Conservation (phyloP, 352 stramenopile genomes). For the Pythium plurisporium region DNA sequence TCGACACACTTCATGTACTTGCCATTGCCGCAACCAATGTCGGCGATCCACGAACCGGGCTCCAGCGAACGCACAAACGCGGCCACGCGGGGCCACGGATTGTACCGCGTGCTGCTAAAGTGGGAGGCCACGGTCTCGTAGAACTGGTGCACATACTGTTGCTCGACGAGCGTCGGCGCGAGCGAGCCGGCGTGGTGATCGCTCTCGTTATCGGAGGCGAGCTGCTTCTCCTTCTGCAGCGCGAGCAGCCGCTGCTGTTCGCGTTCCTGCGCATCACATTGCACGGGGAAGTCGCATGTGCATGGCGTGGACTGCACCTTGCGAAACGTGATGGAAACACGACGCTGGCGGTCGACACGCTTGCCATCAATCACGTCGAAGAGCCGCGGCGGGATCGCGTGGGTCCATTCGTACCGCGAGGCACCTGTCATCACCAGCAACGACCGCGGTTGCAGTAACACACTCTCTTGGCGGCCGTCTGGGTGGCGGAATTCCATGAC, state of each 20-base stretch:
- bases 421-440: conserved; percentile 81
- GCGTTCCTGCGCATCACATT: conserved; percentile 51
- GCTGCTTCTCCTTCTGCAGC: conserved; percentile 3
- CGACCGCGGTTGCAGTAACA: conserved; percentile 66
- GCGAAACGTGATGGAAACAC: conserved; percentile 87
- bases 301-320: conserved; percentile 71
- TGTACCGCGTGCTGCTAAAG: conserved; percentile 86
- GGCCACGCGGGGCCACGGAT: conserved; percentile 71
- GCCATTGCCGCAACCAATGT: conserved; percentile 84
- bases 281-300: conserved; percentile 58
- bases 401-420: conserved; percentile 85
- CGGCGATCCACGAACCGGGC: conserved; percentile 58
- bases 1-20: conserved; percentile 85
- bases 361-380: conserved; percentile 85
- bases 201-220: too few relatives aligned
- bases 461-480: conserved; percentile 49
- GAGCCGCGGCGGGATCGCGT: conserved; percentile 74
- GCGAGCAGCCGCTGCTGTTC: neutral
- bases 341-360: conserved; percentile 52
- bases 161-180: conserved; percentile 61
- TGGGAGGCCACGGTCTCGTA: conserved; percentile 82
- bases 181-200: conserved; percentile 24
- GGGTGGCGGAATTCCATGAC: conserved; percentile 84
- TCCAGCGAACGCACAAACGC: conserved; percentile 58
- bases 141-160: conserved; percentile 83